Evolutionary conservation across 768 basidiomycete genomes (phyloP).

Genomic region (Amylocystis lapponica): DNA sequence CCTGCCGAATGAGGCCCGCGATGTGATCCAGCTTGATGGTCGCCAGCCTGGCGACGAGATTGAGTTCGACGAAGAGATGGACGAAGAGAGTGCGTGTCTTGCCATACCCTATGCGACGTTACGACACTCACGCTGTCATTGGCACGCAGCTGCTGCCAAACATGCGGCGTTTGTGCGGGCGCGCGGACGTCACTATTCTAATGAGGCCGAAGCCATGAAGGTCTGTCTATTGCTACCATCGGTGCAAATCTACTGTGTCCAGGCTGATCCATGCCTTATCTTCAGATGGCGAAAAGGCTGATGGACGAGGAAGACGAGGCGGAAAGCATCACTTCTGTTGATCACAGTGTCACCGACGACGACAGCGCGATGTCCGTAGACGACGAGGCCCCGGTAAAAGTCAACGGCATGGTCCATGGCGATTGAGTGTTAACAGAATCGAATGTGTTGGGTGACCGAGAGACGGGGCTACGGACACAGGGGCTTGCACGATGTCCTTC

Average conservation of each 20-base stretch:
- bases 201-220: slow-evolving; percentile 93
- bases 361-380: slow-evolving; percentile 22
- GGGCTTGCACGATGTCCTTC: too few species aligned
- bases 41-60: slow-evolving; percentile 43
- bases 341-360: slow-evolving; percentile 14
- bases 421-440: too few species aligned
- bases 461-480: too few species aligned
- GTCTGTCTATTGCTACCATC: too few species aligned
- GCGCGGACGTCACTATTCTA: slow-evolving; percentile 81
- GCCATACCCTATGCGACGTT: background rate
- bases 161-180: slow-evolving; percentile 79
- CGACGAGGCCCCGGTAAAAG: slow-evolving; percentile 14
- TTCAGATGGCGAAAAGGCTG: slow-evolving; percentile 58
- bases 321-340: slow-evolving; percentile 15
- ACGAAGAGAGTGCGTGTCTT: slow-evolving; percentile 67
- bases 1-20: slow-evolving; percentile 63
- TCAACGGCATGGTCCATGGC: slow-evolving; percentile 17
- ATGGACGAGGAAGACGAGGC: slow-evolving; percentile 49
- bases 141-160: slow-evolving; percentile 68
- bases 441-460: too few species aligned
- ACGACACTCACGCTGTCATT: background rate
- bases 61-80: slow-evolving; percentile 85
- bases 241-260: too few species aligned
- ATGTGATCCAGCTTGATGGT: slow-evolving; percentile 45
- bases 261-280: slow-evolving; percentile 6